These are phyloP conservation scores for Phytophthora ramorum DNA, from an alignment of 352 stramenopile genomes.

Conservation along the genomic window DNA sequence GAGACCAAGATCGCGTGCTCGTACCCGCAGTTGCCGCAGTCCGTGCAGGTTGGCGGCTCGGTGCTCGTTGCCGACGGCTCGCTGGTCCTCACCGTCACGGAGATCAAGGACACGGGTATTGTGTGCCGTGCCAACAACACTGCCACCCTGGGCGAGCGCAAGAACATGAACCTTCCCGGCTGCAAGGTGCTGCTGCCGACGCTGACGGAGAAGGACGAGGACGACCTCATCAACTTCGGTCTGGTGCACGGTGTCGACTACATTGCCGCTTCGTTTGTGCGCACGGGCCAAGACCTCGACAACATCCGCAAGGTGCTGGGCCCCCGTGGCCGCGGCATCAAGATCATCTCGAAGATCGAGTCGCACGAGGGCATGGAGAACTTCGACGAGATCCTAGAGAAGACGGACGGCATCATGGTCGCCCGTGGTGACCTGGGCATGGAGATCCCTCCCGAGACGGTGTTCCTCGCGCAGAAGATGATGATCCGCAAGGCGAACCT, in stretches of 20 bases:
- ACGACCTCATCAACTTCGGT: constrained; percentile 95
- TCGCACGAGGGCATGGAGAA: constrained; percentile 97
- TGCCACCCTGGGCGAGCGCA: constrained; percentile 89
- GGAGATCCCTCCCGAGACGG: constrained; percentile 97
- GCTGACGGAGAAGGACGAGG: constrained; percentile 93
- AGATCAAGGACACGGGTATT: constrained; percentile 83
- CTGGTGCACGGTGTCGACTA: constrained; percentile 97
- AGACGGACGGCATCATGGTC: constrained; percentile 99
- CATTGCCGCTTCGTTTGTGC: constrained; percentile 98
- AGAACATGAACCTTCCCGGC: constrained; percentile 97
- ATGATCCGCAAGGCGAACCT: constrained; percentile 98
- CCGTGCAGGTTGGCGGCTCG: constrained; percentile 89
- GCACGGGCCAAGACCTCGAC: constrained; percentile 95
- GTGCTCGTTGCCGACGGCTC: constrained; percentile 96
- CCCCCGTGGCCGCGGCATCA: constrained; percentile 83
- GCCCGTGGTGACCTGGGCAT: constrained; percentile 98
- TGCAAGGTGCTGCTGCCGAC: constrained; percentile 92
- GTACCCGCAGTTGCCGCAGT: constrained; percentile 91
- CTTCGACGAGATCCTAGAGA: constrained; percentile 96
- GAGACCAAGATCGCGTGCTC: constrained; percentile 92
- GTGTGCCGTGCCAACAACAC: constrained; percentile 77
- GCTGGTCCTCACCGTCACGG: constrained; percentile 91
- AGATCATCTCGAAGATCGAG: constrained; percentile 99
- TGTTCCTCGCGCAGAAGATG: constrained; percentile 99
- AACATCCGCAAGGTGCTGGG: constrained; percentile 94